Evolutionary conservation across 768 basidiomycete genomes (phyloP), one percentile per base, ranked within the genome.

Genomic region (Auricularia sp.): DNA sequence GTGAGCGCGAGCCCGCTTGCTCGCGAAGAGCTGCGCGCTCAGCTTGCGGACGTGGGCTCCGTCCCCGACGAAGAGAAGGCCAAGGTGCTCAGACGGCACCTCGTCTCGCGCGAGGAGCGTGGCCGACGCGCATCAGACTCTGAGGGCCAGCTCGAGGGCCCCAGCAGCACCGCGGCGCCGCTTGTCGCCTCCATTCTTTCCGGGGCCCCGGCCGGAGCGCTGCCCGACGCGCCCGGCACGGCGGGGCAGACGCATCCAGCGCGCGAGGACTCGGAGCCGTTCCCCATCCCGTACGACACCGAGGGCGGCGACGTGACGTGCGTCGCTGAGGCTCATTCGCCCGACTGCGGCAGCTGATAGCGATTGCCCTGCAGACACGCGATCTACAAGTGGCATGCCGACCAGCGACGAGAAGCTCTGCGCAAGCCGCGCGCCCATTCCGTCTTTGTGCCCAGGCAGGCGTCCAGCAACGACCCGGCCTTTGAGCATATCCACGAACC

Each of bases 401-500:
- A 90, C 69, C 84, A 86, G 64, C 82, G 81, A 33, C 83, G 86
- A 64, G 80, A 83, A 65, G 79, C 78, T 33, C 56, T 33, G 56
- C 56, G 56, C 56, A 23, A 23, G 21, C 23, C 29, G 12, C 58
- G 66, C 47, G 63, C 65, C 60, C 43, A 65, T 63, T 44, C 67
- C 29, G 66, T 72, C 53, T 18, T 64, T 61, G 64, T 64, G 35
- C 64, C 64, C 36, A 23, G 29, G 29, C 58, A 71, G 74, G 0
- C 77, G 81, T 3, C 78, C 78, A 6, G 43, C n/a, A 8, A 29
- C 39, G 83, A 91, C 71, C 91, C 95, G 21, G 88, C 83, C 2
- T 90, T 97, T 64, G 88, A 94, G 70, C 92, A 95, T 69, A 93
- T 98, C 62, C 92, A 93, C 66, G 91, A 96, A 72, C 96, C 95